Evolutionary conservation across 78 protist species (phyloP).

Genomic region (Dictyostelium discoideum): DNA sequence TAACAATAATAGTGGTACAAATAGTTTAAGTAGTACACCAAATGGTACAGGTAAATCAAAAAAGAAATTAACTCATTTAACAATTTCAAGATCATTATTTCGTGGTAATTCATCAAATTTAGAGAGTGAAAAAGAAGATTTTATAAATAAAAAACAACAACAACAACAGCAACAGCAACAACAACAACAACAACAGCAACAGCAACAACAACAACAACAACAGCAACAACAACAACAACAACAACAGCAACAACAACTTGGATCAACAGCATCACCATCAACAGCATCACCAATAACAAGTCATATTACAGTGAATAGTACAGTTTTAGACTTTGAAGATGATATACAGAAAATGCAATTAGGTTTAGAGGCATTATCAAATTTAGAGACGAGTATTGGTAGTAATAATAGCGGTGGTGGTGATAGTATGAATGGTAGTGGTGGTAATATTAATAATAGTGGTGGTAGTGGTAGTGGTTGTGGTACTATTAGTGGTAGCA

Average conservation of each 20-base stretch:
- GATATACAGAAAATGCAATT: conserved; percentile 26
- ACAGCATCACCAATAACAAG: conserved; percentile 10
- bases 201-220: neutral
- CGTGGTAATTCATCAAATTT: conserved; percentile 43
- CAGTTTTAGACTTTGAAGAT: conserved; percentile 27
- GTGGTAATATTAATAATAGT: neutral
- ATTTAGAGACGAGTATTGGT: neutral
- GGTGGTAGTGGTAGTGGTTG: neutral
- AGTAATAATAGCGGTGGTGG: neutral
- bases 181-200: neutral
- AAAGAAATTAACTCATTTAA: neutral
- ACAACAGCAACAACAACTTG: neutral
- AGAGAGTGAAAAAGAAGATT: conserved; percentile 9
- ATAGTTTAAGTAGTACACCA: neutral
- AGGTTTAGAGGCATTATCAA: neutral
- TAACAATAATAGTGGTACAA: neutral
- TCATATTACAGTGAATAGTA: conserved; percentile 12
- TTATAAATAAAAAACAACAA: conserved; percentile 7
- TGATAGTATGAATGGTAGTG: neutral
- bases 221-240: neutral
- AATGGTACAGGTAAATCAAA: neutral
- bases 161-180: neutral
- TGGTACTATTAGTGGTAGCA: neutral
- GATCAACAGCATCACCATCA: neutral
- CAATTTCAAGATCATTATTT: conserved; percentile 17